Percentiles rank a stretch among this genome's conserved stretches.
These are phyloP conservation scores for Ceratobasidium sp. DNA, from an alignment of 1,284 basidiomycete species.

Conservation along the genomic window DNA sequence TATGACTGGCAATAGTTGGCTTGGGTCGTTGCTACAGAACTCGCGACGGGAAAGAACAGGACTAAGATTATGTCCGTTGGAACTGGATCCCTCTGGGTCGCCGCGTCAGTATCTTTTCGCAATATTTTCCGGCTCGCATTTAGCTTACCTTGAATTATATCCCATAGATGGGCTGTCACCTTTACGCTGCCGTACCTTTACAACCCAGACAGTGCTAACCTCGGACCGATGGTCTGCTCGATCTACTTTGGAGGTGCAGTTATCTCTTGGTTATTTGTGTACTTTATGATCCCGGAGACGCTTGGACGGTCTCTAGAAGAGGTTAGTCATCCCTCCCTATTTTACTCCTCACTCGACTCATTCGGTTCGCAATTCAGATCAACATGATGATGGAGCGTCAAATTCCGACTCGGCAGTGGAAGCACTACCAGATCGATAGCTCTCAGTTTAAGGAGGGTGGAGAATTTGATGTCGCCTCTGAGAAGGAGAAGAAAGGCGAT, in stretches of 20 bases:
- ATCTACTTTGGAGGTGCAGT: slow-evolving; percentile 58
- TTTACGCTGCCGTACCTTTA: slow-evolving; percentile 60
- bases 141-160: not conserved
- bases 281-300: slow-evolving; percentile 61
- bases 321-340: slow-evolving; percentile 48
- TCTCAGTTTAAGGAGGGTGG: slow-evolving; percentile 48
- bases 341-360: slow-evolving; percentile 12
- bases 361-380: slow-evolving; percentile 52
- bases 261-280: slow-evolving; percentile 60
- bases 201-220: slow-evolving; percentile 55
- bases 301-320: slow-evolving; percentile 57
- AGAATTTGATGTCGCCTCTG: slow-evolving; percentile 47
- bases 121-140: not conserved
- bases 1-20: slow-evolving; percentile 22
- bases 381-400: slow-evolving; percentile 53
- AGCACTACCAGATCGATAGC: slow-evolving; percentile 56
- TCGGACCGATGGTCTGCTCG: slow-evolving; percentile 61
- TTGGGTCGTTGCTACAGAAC: slow-evolving; percentile 57
- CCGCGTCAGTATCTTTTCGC: slow-evolving; percentile 51
- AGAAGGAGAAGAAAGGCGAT: slow-evolving; percentile 54
- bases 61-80: slow-evolving; percentile 63
- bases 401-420: slow-evolving; percentile 57
- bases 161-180: slow-evolving; percentile 58
- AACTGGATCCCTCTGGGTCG: slow-evolving; percentile 63
- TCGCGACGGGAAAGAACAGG: slow-evolving; percentile 60